Evolutionary conservation across 441 rosid species (phyloP), one percentile per base, ranked within the genome.

Genomic region (Manihot esculenta): DNA sequence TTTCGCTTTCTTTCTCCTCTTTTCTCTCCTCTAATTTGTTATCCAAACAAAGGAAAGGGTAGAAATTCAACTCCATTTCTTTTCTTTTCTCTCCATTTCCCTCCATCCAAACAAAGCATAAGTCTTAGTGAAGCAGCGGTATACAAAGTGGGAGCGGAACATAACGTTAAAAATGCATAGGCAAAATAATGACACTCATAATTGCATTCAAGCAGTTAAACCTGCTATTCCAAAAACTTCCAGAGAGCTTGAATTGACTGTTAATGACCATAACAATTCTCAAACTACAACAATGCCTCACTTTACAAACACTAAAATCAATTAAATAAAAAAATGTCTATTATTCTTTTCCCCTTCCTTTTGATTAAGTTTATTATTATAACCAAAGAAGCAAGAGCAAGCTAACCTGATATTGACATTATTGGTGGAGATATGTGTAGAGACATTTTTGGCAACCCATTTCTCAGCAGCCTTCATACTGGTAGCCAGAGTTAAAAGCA

Each of bases 361-460:
- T n/a, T n/a, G n/a, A n/a, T n/a, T n/a, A n/a, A n/a, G n/a, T n/a
- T n/a, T n/a, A n/a, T n/a, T n/a, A n/a, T n/a, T n/a, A n/a, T n/a
- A n/a, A n/a, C n/a, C n/a, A n/a, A n/a, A n/a, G n/a, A n/a, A n/a
- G n/a, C n/a, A n/a, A n/a, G n/a, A n/a, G n/a, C n/a, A n/a, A n/a
- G n/a, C 61, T 66, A 47, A 93, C 98, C 96, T 91, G 88, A 94
- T 94, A 76, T 90, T 87, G 74, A 89, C 97, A 60, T 72, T 85
- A 76, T 78, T 84, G 41, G 72, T 69, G 66, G 72, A 15, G 68
- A 94, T 84, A 67, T 94, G 97, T 50, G 79, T 50, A 57, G 97
- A 76, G 71, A 94, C 86, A 83, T 94, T 94, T 74, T 85, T 81
- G 66, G 91, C 68, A 78, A 94, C 98, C 98, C 98, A 94, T 76